These are phyloP conservation scores for Mortierella alpina DNA, from an alignment of 192 early-diverging fungal species.

Conservation along the genomic window DNA sequence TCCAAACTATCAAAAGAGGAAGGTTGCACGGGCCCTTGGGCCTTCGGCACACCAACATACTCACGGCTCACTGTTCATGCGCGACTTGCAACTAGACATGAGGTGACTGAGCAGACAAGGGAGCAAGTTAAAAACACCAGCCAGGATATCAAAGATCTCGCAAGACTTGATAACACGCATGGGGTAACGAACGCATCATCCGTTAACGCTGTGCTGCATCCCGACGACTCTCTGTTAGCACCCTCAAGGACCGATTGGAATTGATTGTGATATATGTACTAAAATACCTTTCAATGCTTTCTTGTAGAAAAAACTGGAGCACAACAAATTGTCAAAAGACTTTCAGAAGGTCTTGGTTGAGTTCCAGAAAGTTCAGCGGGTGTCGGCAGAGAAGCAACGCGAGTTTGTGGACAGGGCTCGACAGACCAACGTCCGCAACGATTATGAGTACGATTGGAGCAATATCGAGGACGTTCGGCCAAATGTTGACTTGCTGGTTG, in stretches of 20 bases:
- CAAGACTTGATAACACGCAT: constrained; percentile 64
- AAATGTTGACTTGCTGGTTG: too few relatives aligned
- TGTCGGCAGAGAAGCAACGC: constrained; percentile 85
- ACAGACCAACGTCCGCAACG: constrained; percentile 56
- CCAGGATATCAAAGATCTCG: constrained; percentile 79
- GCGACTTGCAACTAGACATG: constrained; percentile 59
- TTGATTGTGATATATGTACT: not conserved
- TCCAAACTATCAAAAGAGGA: too few relatives aligned
- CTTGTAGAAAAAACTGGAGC: constrained; percentile 80
- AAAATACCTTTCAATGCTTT: not conserved
- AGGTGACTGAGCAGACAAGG: constrained; percentile 84
- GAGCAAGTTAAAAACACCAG: constrained; percentile 84
- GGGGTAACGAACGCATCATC: constrained; percentile 24
- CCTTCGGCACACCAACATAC: not conserved
- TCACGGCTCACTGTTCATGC: too few relatives aligned
- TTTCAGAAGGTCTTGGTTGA: constrained; percentile 92
- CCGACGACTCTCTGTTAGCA: not conserved
- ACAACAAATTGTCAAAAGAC: constrained; percentile 94
- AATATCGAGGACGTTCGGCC: not conserved
- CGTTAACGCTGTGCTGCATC: not conserved
- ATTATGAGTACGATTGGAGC: constrained; percentile 49
- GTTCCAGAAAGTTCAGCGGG: constrained; percentile 87
- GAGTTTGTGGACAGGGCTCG: constrained; percentile 86
- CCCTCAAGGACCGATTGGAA: not conserved
- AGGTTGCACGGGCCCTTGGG: not conserved